Base-by-base conservation (phyloP, 169 alveolate genomes). In the Hammondia hammondi region DNA sequence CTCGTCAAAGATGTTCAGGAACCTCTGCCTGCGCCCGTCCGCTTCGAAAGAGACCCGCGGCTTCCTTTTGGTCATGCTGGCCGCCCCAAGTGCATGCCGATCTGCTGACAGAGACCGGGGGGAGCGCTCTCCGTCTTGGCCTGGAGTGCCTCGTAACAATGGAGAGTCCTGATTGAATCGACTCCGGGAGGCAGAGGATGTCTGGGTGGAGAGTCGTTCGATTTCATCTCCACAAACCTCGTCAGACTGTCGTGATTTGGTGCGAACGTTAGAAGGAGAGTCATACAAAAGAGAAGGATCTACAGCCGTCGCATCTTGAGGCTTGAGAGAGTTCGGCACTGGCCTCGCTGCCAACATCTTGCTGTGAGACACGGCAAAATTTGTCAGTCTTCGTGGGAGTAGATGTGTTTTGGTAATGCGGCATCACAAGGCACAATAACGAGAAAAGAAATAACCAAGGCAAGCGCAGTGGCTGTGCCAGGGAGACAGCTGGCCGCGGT, bases 241-340 rank as follows among this genome's bases (percentile, higher is more conserved):
- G 27, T 43, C 21, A 73, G 85, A 4, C 90, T 45, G 35, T 4
- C 90, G 90, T n/a, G 70, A 82, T 52, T 82, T 43, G 35, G 0
- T 19, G 24, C 87, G 87, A 77, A 77, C 61, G 35, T 82, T 82
- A 24, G 90, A 82, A 17, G 90, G 90, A 17, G 90, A 82, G n/a
- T 82, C 90, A n/a, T 82, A 82, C 43, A 82, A n/a, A 45, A 82
- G 70, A 43, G 90, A 82, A 17, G 90, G 90, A 39, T 77, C 87
- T 17, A 27, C 35, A 77, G 87, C 56, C 29, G 87, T 32, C 12
- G 24, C 48, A 32, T 77, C 29, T 77, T 77, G 87, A 77, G 87
- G 46, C 24, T 39, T 39, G 48, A 77, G 87, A 7, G 77, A 67
- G 10, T 67, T 7, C 27, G 27, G 77, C 27, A 67, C 10, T 21